A percentile compares a stretch with the other conserved stretches of the same genome.
Evolutionary conservation across 2,329 filamentous ascomycete species (phyloP).

Genomic region (Colletotrichum simmondsii): DNA sequence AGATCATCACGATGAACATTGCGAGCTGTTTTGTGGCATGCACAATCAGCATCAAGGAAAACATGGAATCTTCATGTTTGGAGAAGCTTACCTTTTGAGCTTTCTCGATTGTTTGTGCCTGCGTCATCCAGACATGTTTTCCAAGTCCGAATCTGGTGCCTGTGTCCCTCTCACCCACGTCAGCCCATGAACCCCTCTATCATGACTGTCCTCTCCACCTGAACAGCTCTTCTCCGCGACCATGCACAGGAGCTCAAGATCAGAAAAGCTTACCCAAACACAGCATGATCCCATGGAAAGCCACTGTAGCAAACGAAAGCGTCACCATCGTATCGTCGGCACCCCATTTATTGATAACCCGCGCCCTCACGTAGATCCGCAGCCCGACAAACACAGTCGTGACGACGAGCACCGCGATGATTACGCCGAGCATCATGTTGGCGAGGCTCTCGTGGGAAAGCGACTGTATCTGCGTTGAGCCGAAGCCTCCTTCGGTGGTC

Average conservation of each 20-base stretch:
- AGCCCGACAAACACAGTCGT: neutral
- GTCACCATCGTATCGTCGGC: conserved; percentile 37
- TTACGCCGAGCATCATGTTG: conserved; percentile 3
- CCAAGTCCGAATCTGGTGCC: conserved; percentile 36
- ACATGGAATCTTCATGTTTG: neutral
- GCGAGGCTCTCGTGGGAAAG: neutral
- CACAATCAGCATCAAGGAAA: neutral
- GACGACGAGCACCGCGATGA: neutral
- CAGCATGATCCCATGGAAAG: conserved; percentile 32
- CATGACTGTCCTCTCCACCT: neutral
- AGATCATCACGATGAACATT: conserved; percentile 42
- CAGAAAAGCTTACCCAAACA: conserved; percentile 31
- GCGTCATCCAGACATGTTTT: conserved; percentile 21
- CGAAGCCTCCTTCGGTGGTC: neutral
- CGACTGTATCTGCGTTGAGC: neutral
- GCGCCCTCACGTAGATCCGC: conserved; percentile 38
- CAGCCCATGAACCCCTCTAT: neutral
- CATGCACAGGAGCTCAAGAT: accelerated
- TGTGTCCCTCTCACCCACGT: neutral
- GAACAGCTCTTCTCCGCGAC: neutral
- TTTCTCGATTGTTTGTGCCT: neutral
- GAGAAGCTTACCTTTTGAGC: conserved; percentile 10
- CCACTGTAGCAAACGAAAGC: neutral
- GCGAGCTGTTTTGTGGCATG: conserved; percentile 37
- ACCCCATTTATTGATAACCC: conserved; percentile 40